Conservation (phyloP, 2,329 filamentous ascomycete species). For the Penicillium thymicola region DNA sequence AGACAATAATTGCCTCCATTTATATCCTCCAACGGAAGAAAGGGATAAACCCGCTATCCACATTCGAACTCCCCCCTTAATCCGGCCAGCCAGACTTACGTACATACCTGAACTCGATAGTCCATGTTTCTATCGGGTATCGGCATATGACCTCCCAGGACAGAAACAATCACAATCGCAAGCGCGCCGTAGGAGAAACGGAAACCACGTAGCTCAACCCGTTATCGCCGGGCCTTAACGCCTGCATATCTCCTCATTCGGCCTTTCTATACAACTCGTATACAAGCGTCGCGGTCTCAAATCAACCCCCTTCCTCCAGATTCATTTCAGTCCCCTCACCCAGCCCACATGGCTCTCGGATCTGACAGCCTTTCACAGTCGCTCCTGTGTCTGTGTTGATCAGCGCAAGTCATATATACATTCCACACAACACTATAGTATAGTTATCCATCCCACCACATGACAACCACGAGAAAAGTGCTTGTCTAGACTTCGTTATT, state of each 20-base stretch:
- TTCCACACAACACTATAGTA: neutral
- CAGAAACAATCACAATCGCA: neutral
- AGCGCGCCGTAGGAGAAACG: neutral
- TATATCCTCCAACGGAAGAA: neutral
- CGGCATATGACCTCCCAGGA: constrained; percentile 1
- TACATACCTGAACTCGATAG: constrained; percentile 1
- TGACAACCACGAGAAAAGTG: neutral
- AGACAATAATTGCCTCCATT: neutral
- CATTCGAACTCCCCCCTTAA: too few species aligned
- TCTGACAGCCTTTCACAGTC: neutral
- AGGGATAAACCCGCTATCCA: neutral
- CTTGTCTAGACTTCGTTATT: neutral
- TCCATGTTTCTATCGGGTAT: neutral
- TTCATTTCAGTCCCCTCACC: neutral
- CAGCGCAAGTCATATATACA: neutral
- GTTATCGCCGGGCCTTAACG: neutral
- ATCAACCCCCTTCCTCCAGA: neutral
- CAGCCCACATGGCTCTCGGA: neutral
- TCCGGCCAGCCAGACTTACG: neutral
- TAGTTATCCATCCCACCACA: neutral
- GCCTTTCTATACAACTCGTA: neutral
- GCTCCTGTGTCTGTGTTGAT: neutral
- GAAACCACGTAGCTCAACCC: neutral
- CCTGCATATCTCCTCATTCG: neutral
- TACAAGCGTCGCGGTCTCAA: neutral